Percentiles rank a stretch among this genome's conserved stretches.
phyloP scores from a whole-genome alignment of 495 filamentous ascomycete species.

The Penicillium fimorum region DNA sequence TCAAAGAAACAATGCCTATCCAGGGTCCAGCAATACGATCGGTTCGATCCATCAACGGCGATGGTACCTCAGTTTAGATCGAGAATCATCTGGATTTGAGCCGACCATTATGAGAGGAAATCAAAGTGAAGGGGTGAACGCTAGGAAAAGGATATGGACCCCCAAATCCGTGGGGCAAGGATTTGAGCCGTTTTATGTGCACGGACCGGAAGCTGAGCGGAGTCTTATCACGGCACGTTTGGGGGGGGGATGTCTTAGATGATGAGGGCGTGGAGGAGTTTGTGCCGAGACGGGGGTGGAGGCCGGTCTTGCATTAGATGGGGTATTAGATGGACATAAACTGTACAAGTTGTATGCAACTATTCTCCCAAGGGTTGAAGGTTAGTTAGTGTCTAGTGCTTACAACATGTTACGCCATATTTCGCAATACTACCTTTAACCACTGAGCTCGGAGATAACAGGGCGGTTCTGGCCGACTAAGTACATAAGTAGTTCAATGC shows the following conservation, averaged over 20 bases:
- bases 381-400: neutral
- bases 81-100: constrained; percentile 53
- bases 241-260: constrained; percentile 50
- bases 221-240: constrained; percentile 63
- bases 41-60: constrained; percentile 62
- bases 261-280: constrained; percentile 59
- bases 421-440: neutral
- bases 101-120: constrained; percentile 2
- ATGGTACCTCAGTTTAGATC: constrained; percentile 62
- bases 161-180: constrained; percentile 18
- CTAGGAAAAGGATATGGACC: constrained; percentile 26
- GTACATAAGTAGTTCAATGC: neutral
- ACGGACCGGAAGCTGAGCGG: constrained; percentile 54
- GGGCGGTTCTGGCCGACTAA: neutral
- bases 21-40: constrained; percentile 59
- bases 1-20: constrained; percentile 62
- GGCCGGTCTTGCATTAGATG: constrained; percentile 48
- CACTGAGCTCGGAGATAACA: neutral
- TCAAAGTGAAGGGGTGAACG: neutral
- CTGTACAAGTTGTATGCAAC: neutral
- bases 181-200: constrained; percentile 59
- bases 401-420: neutral
- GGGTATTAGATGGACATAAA: neutral
- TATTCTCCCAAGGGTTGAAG: neutral
- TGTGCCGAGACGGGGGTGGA: constrained; percentile 57